Percentiles rank a stretch among this genome's conserved stretches.
These are phyloP conservation scores for Coriolopsis trogii DNA, from an alignment of 1,284 basidiomycete genomes.

Conservation along the genomic window DNA sequence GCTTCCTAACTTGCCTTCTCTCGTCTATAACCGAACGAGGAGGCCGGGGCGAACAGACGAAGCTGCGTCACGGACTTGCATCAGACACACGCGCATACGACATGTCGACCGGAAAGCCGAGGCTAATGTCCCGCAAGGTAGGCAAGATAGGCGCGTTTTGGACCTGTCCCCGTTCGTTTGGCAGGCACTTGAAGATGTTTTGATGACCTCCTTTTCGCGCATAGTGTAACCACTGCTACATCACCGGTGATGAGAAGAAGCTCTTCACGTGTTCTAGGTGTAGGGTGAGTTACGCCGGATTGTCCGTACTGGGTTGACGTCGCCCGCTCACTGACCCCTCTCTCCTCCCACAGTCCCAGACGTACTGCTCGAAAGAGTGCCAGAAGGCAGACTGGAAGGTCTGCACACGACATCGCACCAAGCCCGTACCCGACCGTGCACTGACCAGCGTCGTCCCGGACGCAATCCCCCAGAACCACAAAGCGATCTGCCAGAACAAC, in stretches of 20 bases:
- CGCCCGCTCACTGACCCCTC: neutral
- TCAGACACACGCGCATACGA: too few relatives aligned
- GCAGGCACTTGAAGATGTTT: neutral
- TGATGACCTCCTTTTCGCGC: neutral
- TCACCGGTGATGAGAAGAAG: constrained; percentile 22
- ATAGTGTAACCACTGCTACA: constrained; percentile 29
- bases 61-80: too few relatives aligned
- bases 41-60: too few relatives aligned
- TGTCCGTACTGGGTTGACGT: neutral
- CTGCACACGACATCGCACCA: neutral
- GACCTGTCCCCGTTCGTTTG: neutral
- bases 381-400: constrained; percentile 34
- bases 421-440: neutral
- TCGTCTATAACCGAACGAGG: too few relatives aligned
- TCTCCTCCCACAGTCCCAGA: constrained; percentile 26
- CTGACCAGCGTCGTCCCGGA: neutral
- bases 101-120: too few relatives aligned
- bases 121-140: neutral
- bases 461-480: constrained; percentile 28
- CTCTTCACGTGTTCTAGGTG: constrained; percentile 28
- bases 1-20: too few relatives aligned
- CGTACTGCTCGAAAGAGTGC: constrained; percentile 35
- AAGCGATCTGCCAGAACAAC: constrained; percentile 27
- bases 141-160: neutral
- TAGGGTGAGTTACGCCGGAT: constrained; percentile 15